Evolutionary conservation across 805 yeast genomes (phyloP), one percentile per base, ranked within the genome.

Genomic region (Wickerhamiella vanderwaltii): DNA sequence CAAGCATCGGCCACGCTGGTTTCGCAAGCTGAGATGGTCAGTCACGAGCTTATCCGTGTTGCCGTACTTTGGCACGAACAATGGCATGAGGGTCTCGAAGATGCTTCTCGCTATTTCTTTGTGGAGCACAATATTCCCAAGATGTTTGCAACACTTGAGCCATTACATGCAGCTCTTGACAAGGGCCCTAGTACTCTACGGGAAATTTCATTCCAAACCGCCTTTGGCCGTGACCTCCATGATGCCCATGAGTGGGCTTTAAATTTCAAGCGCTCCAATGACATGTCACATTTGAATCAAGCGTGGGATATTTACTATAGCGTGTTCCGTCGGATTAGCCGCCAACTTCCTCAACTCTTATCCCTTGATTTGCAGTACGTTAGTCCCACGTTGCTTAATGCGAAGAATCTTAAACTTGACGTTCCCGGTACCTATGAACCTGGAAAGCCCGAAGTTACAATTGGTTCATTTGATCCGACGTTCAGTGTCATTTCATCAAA

Each of bases 291-390:
- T 51, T 62, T 88, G 60, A 86, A 87, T 54, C 97, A 91, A 60
- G 97, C 97, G 0, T 88, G 98, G 98, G 97, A 88, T 58, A 79
- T 87, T 13, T 88, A 88, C 57, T 87, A 88, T 60, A 81, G 80
- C 50, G 95, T 91, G 2, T 91, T 88, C 73, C 73, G 95, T 51
- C 73, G 94, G 48, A 85, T 91, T 43, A 77, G 87, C 46, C 73
- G 94, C 48, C 95, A 86, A 58, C 62, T 91, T 29, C 94, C 94
- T 1, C 94, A 84, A 55, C 62, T 88, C 19, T 85, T 81, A 47
- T 77, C 83, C 17, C 68, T 88, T 46, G 97, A 91, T 49, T 64
- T 91, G 47, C 95, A 85, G 60, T 88, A 83, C 56, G 95, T 88
- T 4, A 86, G 97, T 2, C 98, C 98, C 1, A 81, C 80, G 51